A percentile compares a stretch with the other conserved stretches of the same genome.
Conservation (phyloP, 1,284 basidiomycete species). For the Termitomyces sp. region DNA sequence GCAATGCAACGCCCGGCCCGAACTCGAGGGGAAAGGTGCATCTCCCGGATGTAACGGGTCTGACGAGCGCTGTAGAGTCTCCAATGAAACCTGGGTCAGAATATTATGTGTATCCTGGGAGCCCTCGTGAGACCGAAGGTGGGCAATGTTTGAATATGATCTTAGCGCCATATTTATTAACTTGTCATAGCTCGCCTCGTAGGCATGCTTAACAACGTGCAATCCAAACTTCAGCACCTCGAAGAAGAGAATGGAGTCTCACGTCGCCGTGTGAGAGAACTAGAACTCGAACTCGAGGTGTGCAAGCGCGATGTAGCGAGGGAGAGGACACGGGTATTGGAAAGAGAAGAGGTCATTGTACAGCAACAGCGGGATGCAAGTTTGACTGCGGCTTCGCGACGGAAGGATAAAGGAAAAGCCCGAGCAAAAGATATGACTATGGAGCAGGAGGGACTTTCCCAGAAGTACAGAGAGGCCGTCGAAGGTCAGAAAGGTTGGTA, state of each 20-base stretch:
- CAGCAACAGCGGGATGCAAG: slow-evolving; percentile 31
- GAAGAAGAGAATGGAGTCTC: slow-evolving; percentile 80
- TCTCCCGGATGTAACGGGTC: slow-evolving; percentile 73
- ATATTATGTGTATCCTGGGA: slow-evolving; percentile 46
- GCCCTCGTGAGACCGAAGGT: slow-evolving; percentile 60
- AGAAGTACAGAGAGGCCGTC: slow-evolving; percentile 66
- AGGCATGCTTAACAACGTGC: slow-evolving; percentile 57
- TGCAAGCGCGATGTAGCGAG: slow-evolving; percentile 68
- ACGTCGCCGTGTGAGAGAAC: slow-evolving; percentile 69
- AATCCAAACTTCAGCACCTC: slow-evolving; percentile 60
- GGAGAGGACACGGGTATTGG: slow-evolving; percentile 59
- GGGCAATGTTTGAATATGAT: not conserved
- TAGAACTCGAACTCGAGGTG: slow-evolving; percentile 76
- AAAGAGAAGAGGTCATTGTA: slow-evolving; percentile 43
- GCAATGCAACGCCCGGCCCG: slow-evolving; percentile 11
- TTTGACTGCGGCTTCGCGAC: slow-evolving; percentile 29
- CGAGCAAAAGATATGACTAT: slow-evolving; percentile 31
- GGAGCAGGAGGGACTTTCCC: slow-evolving; percentile 37
- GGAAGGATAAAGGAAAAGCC: slow-evolving; percentile 34
- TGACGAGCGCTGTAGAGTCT: slow-evolving; percentile 69
- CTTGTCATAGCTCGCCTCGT: slow-evolving; percentile 47
- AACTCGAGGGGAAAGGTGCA: slow-evolving; percentile 35
- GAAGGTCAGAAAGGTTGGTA: slow-evolving; percentile 78
- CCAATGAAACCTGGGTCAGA: slow-evolving; percentile 52
- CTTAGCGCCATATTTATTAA: slow-evolving; percentile 7